Evolutionary conservation across 2,329 filamentous ascomycete species (phyloP).

Genomic region (Blumeriella jaapii): DNA sequence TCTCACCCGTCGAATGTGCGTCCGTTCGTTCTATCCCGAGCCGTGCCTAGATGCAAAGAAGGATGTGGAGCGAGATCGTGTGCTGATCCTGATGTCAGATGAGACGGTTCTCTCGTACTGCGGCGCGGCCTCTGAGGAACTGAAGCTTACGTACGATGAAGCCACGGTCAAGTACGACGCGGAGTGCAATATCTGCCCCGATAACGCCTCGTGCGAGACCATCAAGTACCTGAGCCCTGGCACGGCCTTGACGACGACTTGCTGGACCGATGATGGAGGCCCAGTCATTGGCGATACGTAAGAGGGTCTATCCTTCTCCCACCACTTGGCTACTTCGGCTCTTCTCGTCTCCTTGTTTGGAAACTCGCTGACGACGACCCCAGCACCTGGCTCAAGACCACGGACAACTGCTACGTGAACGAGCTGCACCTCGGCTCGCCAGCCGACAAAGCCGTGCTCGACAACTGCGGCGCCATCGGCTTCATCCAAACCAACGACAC

Average conservation of each 20-base stretch:
- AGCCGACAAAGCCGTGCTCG: constrained; percentile 11
- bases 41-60: not conserved
- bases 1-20: constrained; percentile 16
- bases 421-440: constrained; percentile 10
- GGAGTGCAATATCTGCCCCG: constrained; percentile 17
- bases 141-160: constrained; percentile 10
- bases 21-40: not conserved
- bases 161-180: constrained; percentile 12
- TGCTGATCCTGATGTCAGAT: constrained; percentile 2
- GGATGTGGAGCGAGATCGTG: no score
- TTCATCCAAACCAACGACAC: constrained; percentile 16
- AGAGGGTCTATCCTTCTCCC: not conserved
- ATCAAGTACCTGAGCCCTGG: constrained; percentile 10
- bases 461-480: constrained; percentile 16
- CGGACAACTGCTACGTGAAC: constrained; percentile 15
- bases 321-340: no score
- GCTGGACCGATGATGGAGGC: constrained; percentile 13
- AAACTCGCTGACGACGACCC: no score
- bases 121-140: constrained; percentile 8
- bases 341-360: not conserved
- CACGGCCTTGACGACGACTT: constrained; percentile 13
- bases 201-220: constrained; percentile 8
- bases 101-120: constrained; percentile 13
- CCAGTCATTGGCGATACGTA: constrained; percentile 12
- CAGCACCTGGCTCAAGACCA: no score